A percentile compares a stretch with the other conserved stretches of the same genome.
Evolutionary conservation across 768 basidiomycete species (phyloP).

Genomic region (Tricholoma furcatifolium): DNA sequence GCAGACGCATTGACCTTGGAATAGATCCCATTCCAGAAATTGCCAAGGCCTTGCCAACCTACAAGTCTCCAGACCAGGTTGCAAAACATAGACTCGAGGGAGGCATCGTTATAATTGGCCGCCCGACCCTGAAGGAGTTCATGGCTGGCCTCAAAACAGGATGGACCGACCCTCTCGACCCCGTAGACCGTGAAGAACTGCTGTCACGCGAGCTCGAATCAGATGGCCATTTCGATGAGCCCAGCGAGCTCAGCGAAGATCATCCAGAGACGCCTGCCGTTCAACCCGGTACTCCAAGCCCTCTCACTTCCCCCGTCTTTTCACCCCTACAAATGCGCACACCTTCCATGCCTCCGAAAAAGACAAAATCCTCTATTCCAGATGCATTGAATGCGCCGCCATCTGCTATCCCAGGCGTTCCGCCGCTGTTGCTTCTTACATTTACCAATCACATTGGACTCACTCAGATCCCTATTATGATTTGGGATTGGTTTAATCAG

Average conservation of each 20-base stretch:
- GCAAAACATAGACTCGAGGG: conserved; percentile 69
- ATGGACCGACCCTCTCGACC: conserved; percentile 73
- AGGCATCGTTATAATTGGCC: conserved; percentile 82
- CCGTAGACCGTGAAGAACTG: conserved; percentile 68
- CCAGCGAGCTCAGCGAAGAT: conserved; percentile 26
- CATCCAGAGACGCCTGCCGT: conserved; percentile 15
- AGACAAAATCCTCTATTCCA: conserved; percentile 13
- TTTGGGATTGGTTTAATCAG: conserved; percentile 91
- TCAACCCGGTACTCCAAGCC: conserved; percentile 23
- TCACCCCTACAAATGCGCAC: conserved; percentile 21
- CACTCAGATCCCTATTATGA: conserved; percentile 83
- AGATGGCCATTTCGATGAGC: conserved; percentile 81
- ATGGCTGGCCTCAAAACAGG: conserved; percentile 84
- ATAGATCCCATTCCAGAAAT: conserved; percentile 50
- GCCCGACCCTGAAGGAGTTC: conserved; percentile 93
- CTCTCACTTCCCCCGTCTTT: conserved; percentile 28
- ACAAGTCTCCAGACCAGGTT: conserved; percentile 49
- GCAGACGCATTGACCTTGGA: conserved; percentile 66
- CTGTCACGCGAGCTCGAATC: conserved; percentile 65
- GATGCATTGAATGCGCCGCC: conserved; percentile 48
- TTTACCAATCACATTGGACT: conserved; percentile 80
- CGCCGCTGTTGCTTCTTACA: conserved; percentile 76
- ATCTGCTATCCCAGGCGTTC: conserved; percentile 61
- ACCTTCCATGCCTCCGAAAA: conserved; percentile 17
- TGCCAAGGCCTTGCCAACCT: conserved; percentile 48